Conservation (phyloP, 1,284 basidiomycete genomes). For the Sporisorium reilianum region DNA sequence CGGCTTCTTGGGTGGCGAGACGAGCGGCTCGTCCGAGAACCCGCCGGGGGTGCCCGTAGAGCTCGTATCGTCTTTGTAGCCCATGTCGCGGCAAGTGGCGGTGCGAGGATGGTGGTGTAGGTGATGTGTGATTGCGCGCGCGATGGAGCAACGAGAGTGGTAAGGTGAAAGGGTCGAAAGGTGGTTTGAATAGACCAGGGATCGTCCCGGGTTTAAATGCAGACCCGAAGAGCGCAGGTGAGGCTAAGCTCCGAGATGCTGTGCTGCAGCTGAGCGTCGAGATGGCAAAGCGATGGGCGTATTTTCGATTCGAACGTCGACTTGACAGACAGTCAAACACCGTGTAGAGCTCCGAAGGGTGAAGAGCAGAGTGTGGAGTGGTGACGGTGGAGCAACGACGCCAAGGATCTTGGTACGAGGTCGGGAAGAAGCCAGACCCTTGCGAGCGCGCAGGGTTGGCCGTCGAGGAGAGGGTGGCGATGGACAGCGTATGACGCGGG, state of each 20-base stretch:
- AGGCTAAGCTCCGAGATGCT: neutral
- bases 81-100: slow-evolving; percentile 10
- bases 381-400: neutral
- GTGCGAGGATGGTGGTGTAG: neutral
- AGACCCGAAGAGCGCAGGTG: neutral
- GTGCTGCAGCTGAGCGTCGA: neutral
- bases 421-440: neutral
- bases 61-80: slow-evolving; percentile 13
- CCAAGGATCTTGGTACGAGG: slow-evolving; percentile 5
- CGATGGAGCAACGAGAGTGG: neutral
- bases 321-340: neutral
- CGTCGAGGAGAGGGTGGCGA: neutral
- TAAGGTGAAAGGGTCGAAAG: neutral
- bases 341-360: neutral
- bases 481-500: neutral
- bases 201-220: neutral
- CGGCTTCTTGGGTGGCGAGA: slow-evolving; percentile 24
- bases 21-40: slow-evolving; percentile 35
- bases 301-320: slow-evolving; percentile 1
- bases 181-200: too few species aligned
- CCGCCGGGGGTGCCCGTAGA: slow-evolving; percentile 7
- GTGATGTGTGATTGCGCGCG: neutral
- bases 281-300: neutral
- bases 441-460: neutral
- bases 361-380: neutral